Evolutionary conservation across 1,139 yeast species (phyloP), one percentile per base, ranked within the genome.

Genomic region (Nadsonia starkeyi-henricii): DNA sequence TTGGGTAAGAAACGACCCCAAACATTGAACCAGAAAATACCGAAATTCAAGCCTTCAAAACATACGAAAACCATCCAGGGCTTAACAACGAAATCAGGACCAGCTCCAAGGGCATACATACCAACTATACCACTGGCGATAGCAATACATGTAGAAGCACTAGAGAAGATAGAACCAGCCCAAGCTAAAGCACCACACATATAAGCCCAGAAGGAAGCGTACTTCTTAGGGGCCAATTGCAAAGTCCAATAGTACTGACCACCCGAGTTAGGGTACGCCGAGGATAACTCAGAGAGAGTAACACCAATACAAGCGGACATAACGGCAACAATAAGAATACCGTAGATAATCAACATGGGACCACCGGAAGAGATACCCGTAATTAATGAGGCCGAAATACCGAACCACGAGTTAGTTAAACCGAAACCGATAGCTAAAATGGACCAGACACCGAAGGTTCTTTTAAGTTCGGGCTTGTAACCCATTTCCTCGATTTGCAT

Each of bases 181-280:
- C 77, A 75, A 1, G 78, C 77, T 51, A 75, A 66, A 5, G 76
- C 70, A 20, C 80, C 81, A 58, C 79, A 75, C 55, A 74, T 54
- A 57, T 73, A 77, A 12, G 79, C 74, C 58, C 66, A 64, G 47
- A 72, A 73, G 45, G 72, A 66, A 19, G 75, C 72, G 50, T 68
- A 67, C 54, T 64, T 70, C 55, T 64, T 69, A 19, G 78, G 81
- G 12, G 79, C 75, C 53, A 77, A 63, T 36, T 73, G 72, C 56
- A 76, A 63, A 1, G 79, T 73, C 82, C 82, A 77, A 50, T 73
- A 77, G 57, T 76, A 75, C 56, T 76, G 80, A 21, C 81, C 81
- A 28, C 81, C 80, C 44, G 81, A 78, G 49, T 65, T 65, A 1
- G 81, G 81, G 57, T 73, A 72, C 41, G 78, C 73, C 45, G 73